phyloP scores from a whole-genome alignment of 345 rosid genomes.

The Ailanthus altissimus region DNA sequence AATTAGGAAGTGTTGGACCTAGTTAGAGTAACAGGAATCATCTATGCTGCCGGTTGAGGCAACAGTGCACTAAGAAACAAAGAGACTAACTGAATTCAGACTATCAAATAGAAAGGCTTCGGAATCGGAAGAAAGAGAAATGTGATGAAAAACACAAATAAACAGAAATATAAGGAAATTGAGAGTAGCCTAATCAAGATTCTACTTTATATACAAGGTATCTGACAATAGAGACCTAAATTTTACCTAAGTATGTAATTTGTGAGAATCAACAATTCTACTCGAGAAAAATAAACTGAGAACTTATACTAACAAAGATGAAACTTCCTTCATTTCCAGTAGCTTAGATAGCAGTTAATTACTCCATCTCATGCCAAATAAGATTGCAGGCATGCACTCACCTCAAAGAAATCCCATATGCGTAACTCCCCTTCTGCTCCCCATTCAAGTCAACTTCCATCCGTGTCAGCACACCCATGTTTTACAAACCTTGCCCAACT shows the following conservation, averaged over 20 bases:
- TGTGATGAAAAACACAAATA: constrained; percentile 7
- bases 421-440: constrained; percentile 26
- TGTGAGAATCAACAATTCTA: constrained; percentile 28
- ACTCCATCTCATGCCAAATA: constrained; percentile 20
- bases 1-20: constrained; percentile 16
- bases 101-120: constrained; percentile 22
- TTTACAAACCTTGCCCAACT: constrained; percentile 21
- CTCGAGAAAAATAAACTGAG: constrained; percentile 12
- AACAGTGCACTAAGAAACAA: constrained; percentile 18
- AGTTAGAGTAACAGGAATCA: constrained; percentile 13
- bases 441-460: constrained; percentile 20
- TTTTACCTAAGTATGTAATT: constrained; percentile 7
- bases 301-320: constrained; percentile 11
- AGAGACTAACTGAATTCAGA: constrained; percentile 20
- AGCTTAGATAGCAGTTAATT: constrained; percentile 15
- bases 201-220: constrained; percentile 42
- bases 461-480: constrained; percentile 22
- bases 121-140: constrained; percentile 15
- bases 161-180: constrained; percentile 27
- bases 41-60: constrained; percentile 23
- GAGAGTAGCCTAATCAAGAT: constrained; percentile 28
- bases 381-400: constrained; percentile 19
- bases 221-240: constrained; percentile 24
- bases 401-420: not conserved
- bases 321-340: constrained; percentile 12